These are phyloP conservation scores for Simplicillium sp. DNA, from an alignment of 2,329 filamentous ascomycete genomes.

Conservation along the genomic window DNA sequence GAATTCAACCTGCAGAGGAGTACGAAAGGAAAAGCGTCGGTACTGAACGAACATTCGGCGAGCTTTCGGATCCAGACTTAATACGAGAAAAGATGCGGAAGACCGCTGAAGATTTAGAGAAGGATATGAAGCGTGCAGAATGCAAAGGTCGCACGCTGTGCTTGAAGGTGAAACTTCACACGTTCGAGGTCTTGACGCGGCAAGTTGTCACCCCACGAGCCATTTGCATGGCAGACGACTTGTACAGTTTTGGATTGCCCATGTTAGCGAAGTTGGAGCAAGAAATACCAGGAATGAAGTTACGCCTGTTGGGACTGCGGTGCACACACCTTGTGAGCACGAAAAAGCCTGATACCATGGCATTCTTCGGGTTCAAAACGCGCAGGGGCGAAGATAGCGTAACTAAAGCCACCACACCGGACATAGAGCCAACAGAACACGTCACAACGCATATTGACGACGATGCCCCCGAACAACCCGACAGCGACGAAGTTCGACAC, in stretches of 20 bases:
- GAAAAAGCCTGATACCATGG: conserved; percentile 66
- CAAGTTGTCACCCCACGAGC: conserved; percentile 69
- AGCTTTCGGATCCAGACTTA: conserved; percentile 59
- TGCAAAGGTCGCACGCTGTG: conserved; percentile 88
- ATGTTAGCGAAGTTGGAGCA: conserved; percentile 79
- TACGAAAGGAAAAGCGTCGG: conserved; percentile 90
- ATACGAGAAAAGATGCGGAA: conserved; percentile 69
- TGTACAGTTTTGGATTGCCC: conserved; percentile 72
- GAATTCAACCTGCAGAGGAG: conserved; percentile 76
- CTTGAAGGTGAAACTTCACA: conserved; percentile 88
- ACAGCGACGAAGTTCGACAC: conserved; percentile 33
- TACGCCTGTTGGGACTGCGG: conserved; percentile 80
- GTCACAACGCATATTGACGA: conserved; percentile 9
- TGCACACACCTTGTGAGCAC: conserved; percentile 82
- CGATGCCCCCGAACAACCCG: conserved; percentile 5
- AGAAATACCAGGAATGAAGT: conserved; percentile 67
- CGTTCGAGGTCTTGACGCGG: conserved; percentile 81
- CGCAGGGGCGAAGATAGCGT: conserved; percentile 10
- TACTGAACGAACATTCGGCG: conserved; percentile 83
- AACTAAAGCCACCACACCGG: not conserved
- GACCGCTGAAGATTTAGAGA: conserved; percentile 78
- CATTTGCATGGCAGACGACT: conserved; percentile 63
- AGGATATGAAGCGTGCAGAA: conserved; percentile 68
- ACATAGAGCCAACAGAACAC: conserved; percentile 2
- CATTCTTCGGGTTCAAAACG: conserved; percentile 64